These are phyloP conservation scores for Crithidia sp. DNA, from an alignment of 208 protist species.

Conservation along the genomic window DNA sequence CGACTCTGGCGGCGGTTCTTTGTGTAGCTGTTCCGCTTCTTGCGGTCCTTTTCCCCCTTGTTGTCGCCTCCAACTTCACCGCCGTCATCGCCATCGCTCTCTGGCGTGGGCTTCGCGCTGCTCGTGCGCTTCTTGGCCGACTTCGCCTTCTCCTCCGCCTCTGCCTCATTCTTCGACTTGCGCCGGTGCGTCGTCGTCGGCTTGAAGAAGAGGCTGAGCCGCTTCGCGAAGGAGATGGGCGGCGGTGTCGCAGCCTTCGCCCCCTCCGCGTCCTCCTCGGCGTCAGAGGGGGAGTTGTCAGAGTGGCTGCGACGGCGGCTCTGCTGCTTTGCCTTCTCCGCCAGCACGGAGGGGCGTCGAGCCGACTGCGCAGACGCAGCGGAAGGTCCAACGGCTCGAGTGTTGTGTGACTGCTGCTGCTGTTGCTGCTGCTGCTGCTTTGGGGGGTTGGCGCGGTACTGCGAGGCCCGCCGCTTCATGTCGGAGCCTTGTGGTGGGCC, in stretches of 20 bases:
- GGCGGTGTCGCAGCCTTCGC: not conserved
- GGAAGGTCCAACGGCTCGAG: not conserved
- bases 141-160: not conserved
- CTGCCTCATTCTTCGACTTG: not conserved
- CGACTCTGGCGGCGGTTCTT: not conserved
- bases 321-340: slow-evolving; percentile 5
- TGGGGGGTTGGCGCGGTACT: not conserved
- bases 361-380: not conserved
- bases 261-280: not conserved
- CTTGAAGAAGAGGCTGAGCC: slow-evolving; percentile 1
- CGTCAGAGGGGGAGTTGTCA: not conserved
- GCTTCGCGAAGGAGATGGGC: slow-evolving; percentile 1
- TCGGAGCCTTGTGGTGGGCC: not conserved
- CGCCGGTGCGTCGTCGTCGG: slow-evolving; percentile 6
- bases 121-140: not conserved
- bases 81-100: not conserved
- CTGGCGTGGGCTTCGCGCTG: not conserved
- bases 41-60: not conserved
- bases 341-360: not conserved
- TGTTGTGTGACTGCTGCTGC: not conserved
- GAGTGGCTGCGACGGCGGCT: not conserved
- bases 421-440: not conserved
- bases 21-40: not conserved
- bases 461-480: not conserved
- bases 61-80: not conserved